Base-by-base conservation (phyloP, 495 filamentous ascomycete genomes). In the Beverwykella pulmonaria region DNA sequence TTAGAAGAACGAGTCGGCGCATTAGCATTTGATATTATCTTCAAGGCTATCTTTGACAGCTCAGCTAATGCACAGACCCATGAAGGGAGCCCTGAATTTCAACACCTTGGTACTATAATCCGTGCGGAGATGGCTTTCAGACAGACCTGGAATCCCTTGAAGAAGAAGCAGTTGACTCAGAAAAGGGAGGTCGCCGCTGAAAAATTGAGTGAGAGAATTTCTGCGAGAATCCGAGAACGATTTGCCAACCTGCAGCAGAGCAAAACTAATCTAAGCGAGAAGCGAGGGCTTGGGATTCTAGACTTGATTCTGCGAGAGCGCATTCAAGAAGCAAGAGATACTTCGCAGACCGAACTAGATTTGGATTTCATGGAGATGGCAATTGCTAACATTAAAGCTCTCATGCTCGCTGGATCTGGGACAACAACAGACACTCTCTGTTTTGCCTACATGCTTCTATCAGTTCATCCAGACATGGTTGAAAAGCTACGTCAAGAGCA, bases 361-460 rank as follows among this genome's bases (percentile, higher is more conserved):
- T 12, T 30, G 14, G 32, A 67, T 15, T 69, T 62, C 48, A 53
- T 66, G 27, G 20, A 62, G 8, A 25, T 59, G 9, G 53, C 55
- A 8, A 15, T 63, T 2, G 56, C 53, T 19, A 55, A 65, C 1
- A 52, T 72, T 41, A 72, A 69, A 41, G 53, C 60, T 0, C 26
- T 69, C 3, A 34, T 34, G 12, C 17, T 67, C 3, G 61, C 26
- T 9, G 70, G 61, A 4, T 30, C 47, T 3, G 61, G 66, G 6
- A 72, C 70, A 6, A 72, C 66, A 3, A 60, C 66, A 7, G 52
- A 58, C 22, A 72, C 70, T n/a, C 19, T 72, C 29, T 65, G 61
- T 50, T 67, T 69, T 59, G 47, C 32, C 1, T 71, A 58, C 47
- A 67, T 71, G 68, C 53, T 71, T 7, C 53, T 71, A 26, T 57